A percentile compares a stretch with the other conserved stretches of the same genome.
phyloP scores from a whole-genome alignment of 2,329 filamentous ascomycete species.

The Penicillium sp. region DNA sequence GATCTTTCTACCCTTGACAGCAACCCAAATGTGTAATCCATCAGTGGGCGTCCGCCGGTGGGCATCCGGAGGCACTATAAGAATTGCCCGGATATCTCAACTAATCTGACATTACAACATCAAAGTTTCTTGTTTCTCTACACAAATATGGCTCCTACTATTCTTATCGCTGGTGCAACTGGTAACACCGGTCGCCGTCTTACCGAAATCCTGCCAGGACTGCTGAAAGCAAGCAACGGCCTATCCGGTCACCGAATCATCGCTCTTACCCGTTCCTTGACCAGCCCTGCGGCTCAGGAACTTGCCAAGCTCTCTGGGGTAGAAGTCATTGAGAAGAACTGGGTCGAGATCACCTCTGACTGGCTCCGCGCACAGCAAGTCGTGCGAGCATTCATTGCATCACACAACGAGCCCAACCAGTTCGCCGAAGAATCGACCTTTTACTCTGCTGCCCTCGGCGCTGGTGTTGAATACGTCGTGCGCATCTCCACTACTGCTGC shows the following conservation, averaged over 20 bases:
- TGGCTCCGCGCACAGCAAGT: constrained; percentile 45
- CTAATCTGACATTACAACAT: not conserved
- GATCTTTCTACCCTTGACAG: no score
- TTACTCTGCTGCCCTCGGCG: constrained; percentile 34
- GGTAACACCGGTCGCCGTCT: constrained; percentile 41
- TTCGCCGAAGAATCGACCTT: constrained; percentile 47
- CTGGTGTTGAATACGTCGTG: constrained; percentile 46
- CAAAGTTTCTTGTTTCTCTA: not conserved
- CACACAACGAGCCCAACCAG: constrained; percentile 39
- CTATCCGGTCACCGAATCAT: constrained; percentile 27
- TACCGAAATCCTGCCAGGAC: constrained; percentile 26
- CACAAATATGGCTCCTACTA: constrained; percentile 33
- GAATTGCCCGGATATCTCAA: not conserved
- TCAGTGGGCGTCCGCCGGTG: not conserved
- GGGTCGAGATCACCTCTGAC: constrained; percentile 40
- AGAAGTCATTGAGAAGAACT: constrained; percentile 37
- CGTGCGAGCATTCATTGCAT: constrained; percentile 42
- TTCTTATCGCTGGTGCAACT: constrained; percentile 41
- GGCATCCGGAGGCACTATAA: not conserved
- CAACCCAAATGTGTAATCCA: not conserved
- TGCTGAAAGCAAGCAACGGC: constrained; percentile 19
- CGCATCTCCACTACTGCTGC: constrained; percentile 44
- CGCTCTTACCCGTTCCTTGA: constrained; percentile 33
- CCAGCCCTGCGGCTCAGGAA: constrained; percentile 18
- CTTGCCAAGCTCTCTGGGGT: constrained; percentile 38